phyloP scores from a whole-genome alignment of 2,329 filamentous ascomycete species.

The Sarocladium strictum region DNA sequence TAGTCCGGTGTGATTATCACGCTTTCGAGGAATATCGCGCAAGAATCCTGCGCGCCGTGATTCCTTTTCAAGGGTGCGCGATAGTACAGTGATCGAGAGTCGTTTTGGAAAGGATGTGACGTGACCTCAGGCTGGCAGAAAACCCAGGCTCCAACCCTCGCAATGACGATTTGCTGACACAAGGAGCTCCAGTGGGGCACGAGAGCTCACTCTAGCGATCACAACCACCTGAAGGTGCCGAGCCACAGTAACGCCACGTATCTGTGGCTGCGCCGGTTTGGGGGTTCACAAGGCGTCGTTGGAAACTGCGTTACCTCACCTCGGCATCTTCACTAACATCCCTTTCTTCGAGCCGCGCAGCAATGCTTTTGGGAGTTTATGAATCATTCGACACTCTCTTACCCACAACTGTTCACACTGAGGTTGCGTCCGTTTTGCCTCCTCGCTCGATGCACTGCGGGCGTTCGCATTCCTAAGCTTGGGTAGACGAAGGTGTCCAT shows the following conservation, averaged over 20 bases:
- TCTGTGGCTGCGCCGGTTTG: slow-evolving; percentile 1
- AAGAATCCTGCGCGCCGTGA: too few species aligned
- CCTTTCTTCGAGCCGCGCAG: not conserved
- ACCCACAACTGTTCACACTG: not conserved
- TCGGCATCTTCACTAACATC: not conserved
- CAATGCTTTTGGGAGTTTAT: not conserved
- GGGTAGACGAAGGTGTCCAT: not conserved
- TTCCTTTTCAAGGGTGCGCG: too few species aligned
- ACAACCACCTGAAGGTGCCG: not conserved
- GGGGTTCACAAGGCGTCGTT: not conserved
- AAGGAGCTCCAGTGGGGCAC: not conserved
- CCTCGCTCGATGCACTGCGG: not conserved
- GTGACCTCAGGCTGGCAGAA: not conserved
- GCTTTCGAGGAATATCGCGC: too few species aligned
- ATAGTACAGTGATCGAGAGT: too few species aligned
- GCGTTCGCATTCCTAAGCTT: not conserved
- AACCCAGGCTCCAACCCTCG: not conserved
- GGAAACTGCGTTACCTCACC: not conserved
- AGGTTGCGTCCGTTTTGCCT: too few species aligned
- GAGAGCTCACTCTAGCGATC: not conserved
- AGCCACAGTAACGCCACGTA: slow-evolving; percentile 7
- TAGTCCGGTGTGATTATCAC: too few species aligned
- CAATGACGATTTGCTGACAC: not conserved
- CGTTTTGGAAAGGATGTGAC: too few species aligned
- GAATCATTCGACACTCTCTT: not conserved